A percentile compares a stretch with the other conserved stretches of the same genome.
phyloP scores from a whole-genome alignment of 2,329 filamentous ascomycete genomes.

The Epichloe sylvatica region DNA sequence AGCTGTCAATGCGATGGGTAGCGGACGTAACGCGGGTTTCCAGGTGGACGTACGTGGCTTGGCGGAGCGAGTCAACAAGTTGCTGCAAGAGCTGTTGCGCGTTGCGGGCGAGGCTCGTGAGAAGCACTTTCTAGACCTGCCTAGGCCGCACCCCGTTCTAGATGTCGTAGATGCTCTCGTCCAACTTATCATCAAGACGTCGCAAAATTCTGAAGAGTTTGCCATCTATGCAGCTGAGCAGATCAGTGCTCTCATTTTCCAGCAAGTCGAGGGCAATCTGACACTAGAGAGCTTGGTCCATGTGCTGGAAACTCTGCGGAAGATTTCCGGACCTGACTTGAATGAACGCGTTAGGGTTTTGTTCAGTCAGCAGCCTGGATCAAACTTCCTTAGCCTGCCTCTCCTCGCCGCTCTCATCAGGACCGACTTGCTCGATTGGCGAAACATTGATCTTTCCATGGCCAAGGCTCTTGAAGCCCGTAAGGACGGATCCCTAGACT shows the following conservation, averaged over 20 bases:
- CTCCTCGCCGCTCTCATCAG: constrained; percentile 43
- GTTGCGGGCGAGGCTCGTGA: constrained; percentile 39
- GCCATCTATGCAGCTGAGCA: constrained; percentile 45
- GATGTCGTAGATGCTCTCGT: constrained; percentile 49
- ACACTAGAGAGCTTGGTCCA: constrained; percentile 49
- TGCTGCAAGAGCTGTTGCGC: constrained; percentile 42
- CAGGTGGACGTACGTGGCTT: constrained; percentile 39
- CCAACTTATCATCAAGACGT: constrained; percentile 48
- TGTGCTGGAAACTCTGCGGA: constrained; percentile 45
- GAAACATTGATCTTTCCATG: constrained; percentile 55
- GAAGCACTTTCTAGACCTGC: constrained; percentile 46
- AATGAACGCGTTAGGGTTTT: constrained; percentile 41
- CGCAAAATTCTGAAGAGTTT: constrained; percentile 47
- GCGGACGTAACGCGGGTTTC: constrained; percentile 34
- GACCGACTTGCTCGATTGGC: constrained; percentile 49
- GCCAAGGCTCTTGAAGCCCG: constrained; percentile 58
- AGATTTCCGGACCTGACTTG: constrained; percentile 41
- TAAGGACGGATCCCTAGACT: constrained; percentile 59
- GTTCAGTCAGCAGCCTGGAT: constrained; percentile 42
- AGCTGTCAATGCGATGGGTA: constrained; percentile 23
- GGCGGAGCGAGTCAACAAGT: constrained; percentile 42
- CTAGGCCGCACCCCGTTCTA: constrained; percentile 43
- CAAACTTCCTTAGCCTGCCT: constrained; percentile 42
- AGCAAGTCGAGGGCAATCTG: constrained; percentile 38
- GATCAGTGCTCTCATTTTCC: constrained; percentile 43